Percentiles rank a stretch among this genome's conserved stretches.
phyloP scores from a whole-genome alignment of 2,329 filamentous ascomycete genomes.

The Coniochaeta sp. region DNA sequence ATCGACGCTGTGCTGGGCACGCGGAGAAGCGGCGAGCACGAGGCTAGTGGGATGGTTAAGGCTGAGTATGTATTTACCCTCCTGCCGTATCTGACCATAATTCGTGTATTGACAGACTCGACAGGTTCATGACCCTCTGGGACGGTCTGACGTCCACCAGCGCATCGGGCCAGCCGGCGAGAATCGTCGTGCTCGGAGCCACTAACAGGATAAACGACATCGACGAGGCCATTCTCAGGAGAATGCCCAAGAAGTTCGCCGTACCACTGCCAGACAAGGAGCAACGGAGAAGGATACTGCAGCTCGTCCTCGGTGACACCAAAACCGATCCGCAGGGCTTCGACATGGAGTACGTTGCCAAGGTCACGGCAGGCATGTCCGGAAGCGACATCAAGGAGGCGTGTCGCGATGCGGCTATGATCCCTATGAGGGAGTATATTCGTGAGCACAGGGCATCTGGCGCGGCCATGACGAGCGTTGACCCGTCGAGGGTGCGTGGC shows the following conservation, averaged over 20 bases:
- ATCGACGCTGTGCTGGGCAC: constrained; percentile 94
- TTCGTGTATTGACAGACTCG: not conserved
- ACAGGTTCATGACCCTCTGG: constrained; percentile 96
- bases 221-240: constrained; percentile 89
- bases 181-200: constrained; percentile 88
- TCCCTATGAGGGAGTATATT: constrained; percentile 84
- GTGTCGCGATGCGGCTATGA: constrained; percentile 93
- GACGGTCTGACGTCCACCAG: constrained; percentile 86
- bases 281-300: constrained; percentile 78
- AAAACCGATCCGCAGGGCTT: constrained; percentile 73
- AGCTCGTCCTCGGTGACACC: constrained; percentile 79
- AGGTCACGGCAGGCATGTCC: constrained; percentile 83
- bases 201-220: constrained; percentile 98
- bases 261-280: constrained; percentile 73
- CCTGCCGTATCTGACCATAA: not conserved
- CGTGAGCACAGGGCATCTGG: constrained; percentile 62
- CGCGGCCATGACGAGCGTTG: constrained; percentile 57
- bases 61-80: constrained; percentile 68
- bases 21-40: constrained; percentile 84
- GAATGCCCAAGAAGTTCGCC: constrained; percentile 97
- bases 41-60: constrained; percentile 98
- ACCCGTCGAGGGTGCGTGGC: constrained; percentile 65
- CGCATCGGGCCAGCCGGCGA: constrained; percentile 66
- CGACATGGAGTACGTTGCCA: constrained; percentile 76
- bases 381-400: constrained; percentile 97